A percentile compares a stretch with the other conserved stretches of the same genome.
These are phyloP conservation scores for Platanus orientalis DNA, from an alignment of 164 flowering plant genomes.

Conservation along the genomic window DNA sequence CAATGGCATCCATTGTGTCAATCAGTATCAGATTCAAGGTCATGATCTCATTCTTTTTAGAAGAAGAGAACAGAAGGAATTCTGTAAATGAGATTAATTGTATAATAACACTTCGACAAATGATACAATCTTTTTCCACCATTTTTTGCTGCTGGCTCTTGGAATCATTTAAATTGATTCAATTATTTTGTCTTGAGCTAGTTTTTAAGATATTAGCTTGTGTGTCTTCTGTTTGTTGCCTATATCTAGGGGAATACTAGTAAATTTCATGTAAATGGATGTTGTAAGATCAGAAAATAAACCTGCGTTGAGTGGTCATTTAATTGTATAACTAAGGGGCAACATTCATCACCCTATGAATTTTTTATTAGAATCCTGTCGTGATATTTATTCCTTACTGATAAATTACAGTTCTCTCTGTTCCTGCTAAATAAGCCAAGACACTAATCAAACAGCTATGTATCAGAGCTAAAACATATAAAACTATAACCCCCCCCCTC, in stretches of 20 bases:
- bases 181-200: too few relatives aligned
- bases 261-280: background rate
- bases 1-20: background rate
- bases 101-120: background rate
- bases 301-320: too few relatives aligned
- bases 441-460: background rate
- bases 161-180: too few relatives aligned
- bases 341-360: too few relatives aligned
- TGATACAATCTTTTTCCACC: too few relatives aligned
- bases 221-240: too few relatives aligned
- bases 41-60: background rate
- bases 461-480: background rate
- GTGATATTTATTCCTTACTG: background rate
- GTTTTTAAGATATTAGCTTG: too few relatives aligned
- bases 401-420: background rate
- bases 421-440: background rate
- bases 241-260: background rate
- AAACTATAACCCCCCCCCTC: too few relatives aligned
- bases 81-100: background rate
- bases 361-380: too few relatives aligned
- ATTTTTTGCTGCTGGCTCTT: too few relatives aligned
- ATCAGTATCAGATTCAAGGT: background rate
- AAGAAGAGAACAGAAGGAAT: background rate
- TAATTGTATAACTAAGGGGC: too few relatives aligned
- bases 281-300: too few relatives aligned